Evolutionary conservation across 176 grass and related monocot species (phyloP).

Genomic region (Poa pratensis): DNA sequence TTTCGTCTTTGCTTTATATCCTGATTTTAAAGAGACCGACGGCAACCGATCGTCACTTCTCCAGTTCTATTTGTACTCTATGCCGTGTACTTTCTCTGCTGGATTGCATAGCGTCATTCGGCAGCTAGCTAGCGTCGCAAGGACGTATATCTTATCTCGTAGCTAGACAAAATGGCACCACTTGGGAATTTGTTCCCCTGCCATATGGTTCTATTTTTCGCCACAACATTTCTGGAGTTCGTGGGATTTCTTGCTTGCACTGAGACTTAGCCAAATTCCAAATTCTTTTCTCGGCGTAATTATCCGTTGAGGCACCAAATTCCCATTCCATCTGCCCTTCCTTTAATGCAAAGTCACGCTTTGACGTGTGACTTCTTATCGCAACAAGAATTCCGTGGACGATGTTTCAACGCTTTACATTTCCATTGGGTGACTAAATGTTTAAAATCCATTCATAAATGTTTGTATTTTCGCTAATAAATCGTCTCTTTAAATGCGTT

Average conservation of each 20-base stretch:
- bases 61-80: neutral
- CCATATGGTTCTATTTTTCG: neutral
- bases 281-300: neutral
- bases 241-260: constrained; percentile 15
- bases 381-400: neutral
- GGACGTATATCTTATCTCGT: constrained; percentile 7
- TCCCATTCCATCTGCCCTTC: neutral
- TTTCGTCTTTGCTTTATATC: neutral
- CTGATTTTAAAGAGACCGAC: neutral
- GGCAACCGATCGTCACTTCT: constrained; percentile 40
- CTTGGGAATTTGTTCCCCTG: neutral
- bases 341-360: neutral
- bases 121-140: neutral
- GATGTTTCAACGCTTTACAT: neutral
- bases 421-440: neutral
- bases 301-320: neutral
- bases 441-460: neutral
- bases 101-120: constrained; percentile 34
- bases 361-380: neutral
- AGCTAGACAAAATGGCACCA: constrained; percentile 37
- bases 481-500: neutral
- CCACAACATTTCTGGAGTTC: neutral
- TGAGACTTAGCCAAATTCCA: constrained; percentile 9
- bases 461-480: neutral
- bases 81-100: neutral